A percentile compares a stretch with the other conserved stretches of the same genome.
Evolutionary conservation across 768 basidiomycete genomes (phyloP).

Genomic region (Leccinum boreale): DNA sequence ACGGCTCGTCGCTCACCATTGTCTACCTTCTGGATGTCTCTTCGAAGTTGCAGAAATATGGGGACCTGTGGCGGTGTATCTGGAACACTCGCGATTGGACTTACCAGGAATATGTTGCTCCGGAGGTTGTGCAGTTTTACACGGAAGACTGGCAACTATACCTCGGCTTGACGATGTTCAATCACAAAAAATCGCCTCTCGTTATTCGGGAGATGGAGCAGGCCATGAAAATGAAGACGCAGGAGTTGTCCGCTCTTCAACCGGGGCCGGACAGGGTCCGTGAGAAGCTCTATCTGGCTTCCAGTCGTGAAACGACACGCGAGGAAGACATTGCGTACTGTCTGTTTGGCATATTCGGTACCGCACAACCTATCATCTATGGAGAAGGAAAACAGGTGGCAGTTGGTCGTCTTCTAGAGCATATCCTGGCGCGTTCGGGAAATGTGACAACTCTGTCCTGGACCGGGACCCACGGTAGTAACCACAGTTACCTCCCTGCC

Average conservation of each 20-base stretch:
- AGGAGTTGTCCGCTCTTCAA: not conserved
- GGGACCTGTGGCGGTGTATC: not conserved
- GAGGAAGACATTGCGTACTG: not conserved
- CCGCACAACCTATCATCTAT: not conserved
- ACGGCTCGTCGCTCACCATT: not conserved
- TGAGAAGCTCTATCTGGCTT: not conserved
- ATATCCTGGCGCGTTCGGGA: not conserved
- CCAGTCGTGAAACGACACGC: not conserved
- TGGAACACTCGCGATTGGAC: not conserved
- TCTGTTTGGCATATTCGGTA: not conserved
- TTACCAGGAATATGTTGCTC: not conserved
- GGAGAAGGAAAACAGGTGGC: not conserved
- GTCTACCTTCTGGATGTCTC: not conserved
- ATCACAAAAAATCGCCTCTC: not conserved
- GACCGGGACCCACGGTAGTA: not conserved
- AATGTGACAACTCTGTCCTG: not conserved
- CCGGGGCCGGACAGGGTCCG: not conserved
- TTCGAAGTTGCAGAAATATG: not conserved
- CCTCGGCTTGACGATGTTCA: not conserved
- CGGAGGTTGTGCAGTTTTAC: not conserved
- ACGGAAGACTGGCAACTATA: not conserved
- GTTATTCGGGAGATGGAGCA: not conserved
- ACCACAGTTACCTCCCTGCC: not conserved
- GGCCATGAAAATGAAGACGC: not conserved
- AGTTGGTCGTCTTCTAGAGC: not conserved